Base-by-base conservation (phyloP, 2,329 filamentous ascomycete genomes). In the Cladophialophora psammophila region DNA sequence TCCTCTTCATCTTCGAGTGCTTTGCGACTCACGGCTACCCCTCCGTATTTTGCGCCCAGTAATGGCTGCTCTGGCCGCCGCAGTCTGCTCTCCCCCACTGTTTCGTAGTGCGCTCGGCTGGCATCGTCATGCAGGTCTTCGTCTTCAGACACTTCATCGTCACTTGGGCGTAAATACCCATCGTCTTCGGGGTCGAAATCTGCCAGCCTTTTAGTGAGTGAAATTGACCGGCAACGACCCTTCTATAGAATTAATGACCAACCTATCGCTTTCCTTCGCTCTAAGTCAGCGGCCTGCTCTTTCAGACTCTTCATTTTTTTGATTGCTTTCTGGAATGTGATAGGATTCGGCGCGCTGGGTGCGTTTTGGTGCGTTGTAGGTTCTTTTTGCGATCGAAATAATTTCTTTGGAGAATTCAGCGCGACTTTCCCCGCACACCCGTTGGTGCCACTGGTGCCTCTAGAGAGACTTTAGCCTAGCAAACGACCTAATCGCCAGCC, bases 51-150 rank as follows among this genome's bases (percentile, higher is more conserved):
- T 13, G 90, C 89, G 0, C 93, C 94, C 1, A 97, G 83, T 0
- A 87, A 80, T 18, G 90, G 80, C 31, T 85, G 84, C 38, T 92
- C 88, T 65, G 88, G 88, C 75, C 92, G 90, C 71, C 93, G 88
- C 72, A 97, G 82, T 77, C 91, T 94, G 81, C 91, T 95, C 83
- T 94, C 95, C 84, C 90, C 91, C 36, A 97, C 92, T 60, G 85
- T 80, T 52, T 91, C 86, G 76, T 98, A 98, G 77, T 98, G 94
- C 74, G 97, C 94, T 36, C 94, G 91, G 20, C 91, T 93, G 10
- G 84, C 84, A 67, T 86, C 80, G 10, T 77, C 82, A 72, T 84
- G 78, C 48, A 73, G 78, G 64, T 80, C 80, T 5, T 70, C 68
- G 53, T 84, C 87, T 59, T 82, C 85, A 13, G 79, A 78, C 52